Conservation (phyloP, 2,329 filamentous ascomycete species). For the Cryphonectria carpinicola region DNA sequence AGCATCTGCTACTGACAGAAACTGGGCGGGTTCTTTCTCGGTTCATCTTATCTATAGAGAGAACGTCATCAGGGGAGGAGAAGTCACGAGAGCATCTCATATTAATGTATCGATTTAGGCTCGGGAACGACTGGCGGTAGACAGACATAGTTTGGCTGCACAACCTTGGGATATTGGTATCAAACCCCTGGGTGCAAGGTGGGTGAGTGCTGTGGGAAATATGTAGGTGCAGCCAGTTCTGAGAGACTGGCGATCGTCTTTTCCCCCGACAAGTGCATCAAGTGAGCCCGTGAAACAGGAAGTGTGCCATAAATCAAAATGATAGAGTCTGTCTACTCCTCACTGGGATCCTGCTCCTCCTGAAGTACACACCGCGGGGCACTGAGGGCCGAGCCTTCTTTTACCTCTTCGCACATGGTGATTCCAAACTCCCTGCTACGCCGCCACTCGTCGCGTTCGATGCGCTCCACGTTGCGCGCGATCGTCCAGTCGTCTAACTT, state of each 20-base stretch:
- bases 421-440: conserved; percentile 14
- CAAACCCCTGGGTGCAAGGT: background rate
- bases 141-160: background rate
- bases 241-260: too few relatives aligned
- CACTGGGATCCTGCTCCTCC: too few relatives aligned
- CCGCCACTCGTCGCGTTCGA: conserved; percentile 27
- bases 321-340: background rate
- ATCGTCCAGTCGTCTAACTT: conserved; percentile 48
- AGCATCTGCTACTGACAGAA: too few relatives aligned
- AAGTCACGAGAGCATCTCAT: background rate
- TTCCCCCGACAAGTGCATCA: too few relatives aligned
- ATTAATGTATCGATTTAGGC: background rate
- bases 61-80: background rate
- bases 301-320: background rate
- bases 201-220: too few relatives aligned
- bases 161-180: background rate
- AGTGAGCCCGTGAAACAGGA: background rate
- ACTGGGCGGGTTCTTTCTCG: background rate
- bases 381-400: conserved; percentile 27
- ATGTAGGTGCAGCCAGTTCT: too few relatives aligned
- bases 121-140: background rate
- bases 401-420: conserved; percentile 27
- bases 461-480: conserved; percentile 37
- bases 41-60: background rate
- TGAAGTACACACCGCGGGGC: background rate